Base-by-base conservation (phyloP, 129 eudicot genomes). In the Flaveria ramosissima region DNA sequence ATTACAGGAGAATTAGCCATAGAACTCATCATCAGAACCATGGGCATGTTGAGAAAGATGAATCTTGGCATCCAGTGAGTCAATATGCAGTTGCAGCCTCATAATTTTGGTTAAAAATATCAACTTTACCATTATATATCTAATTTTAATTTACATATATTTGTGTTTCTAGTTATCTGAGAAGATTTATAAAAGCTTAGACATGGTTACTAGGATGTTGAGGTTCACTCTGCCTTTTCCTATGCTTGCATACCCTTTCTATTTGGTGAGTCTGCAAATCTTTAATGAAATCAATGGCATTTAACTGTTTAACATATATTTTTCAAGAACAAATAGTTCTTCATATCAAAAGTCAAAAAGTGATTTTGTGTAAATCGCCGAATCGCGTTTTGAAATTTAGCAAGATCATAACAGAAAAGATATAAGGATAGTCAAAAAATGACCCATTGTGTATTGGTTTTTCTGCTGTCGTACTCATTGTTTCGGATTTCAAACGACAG, bases 141-240 rank as follows among this genome's bases (percentile, higher is more conserved):
- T 24, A 26, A 26, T 71, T 9, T 14, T 19, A 19, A 8, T 66
- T 65, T 14, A n/a, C 71, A 6, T 8, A 15, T 43, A 42, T 67
- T 26, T 71, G 42, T 67, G 43, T 39, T 67, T 20, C 46, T 80
- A 95, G 99, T 69, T 91, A 52, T 17, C 97, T 52, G 97, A 95
- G 84, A 95, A 82, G 79, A 53, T 88, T 47, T 95, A 76, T 76
- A 91, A 75, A 67, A 86, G 79, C 74, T 80, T 95, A 83, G 96
- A 95, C 59, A 80, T 26, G 48, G 78, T 36, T 1, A 85, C 94
- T 16, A 80, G 81, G 80, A 60, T 48, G 72, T 72, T 89, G 75
- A 88, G 96, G 85, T 95, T 95, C 86, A 95, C 90, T 62, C 59
- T 95, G 80, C 99, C 99, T 39, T 91, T 95, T 52, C 92, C 99